These are phyloP conservation scores for Notholithocarpus densiflorus DNA, from an alignment of 306 rosid genomes.

Conservation along the genomic window DNA sequence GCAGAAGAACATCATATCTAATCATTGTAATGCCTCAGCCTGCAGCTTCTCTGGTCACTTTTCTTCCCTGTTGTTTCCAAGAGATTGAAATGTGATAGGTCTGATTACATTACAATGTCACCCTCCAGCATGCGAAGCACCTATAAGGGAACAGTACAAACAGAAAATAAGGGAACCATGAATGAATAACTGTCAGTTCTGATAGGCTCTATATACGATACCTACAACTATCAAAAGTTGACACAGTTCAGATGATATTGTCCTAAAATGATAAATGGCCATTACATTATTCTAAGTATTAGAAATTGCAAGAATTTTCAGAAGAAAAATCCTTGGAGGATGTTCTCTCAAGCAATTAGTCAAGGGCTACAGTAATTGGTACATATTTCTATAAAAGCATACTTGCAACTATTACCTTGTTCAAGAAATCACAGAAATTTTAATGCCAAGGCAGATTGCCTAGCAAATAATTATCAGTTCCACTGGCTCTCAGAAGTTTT, in stretches of 20 bases:
- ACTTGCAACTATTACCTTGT: background rate
- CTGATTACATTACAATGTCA: conserved; percentile 45
- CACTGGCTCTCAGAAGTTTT: no score
- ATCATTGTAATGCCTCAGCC: background rate
- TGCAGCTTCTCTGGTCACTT: conserved; percentile 6
- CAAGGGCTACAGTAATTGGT: background rate
- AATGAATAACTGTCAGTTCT: background rate
- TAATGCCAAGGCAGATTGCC: background rate
- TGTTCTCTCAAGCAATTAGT: background rate
- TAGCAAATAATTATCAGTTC: background rate
- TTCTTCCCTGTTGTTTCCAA: conserved; percentile 1
- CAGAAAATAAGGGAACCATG: conserved; percentile 8
- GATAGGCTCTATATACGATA: background rate
- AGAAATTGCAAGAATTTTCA: background rate
- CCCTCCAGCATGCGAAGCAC: conserved; percentile 93
- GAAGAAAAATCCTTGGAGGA: background rate
- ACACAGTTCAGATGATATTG: no score
- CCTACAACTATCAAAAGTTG: no score
- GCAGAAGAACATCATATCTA: background rate
- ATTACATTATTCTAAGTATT: no score
- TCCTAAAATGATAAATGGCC: no score
- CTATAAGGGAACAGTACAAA: conserved; percentile 24
- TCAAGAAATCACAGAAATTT: background rate
- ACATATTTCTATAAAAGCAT: background rate
- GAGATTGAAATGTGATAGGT: conserved; percentile 8